Percentiles rank a stretch among this genome's conserved stretches.
Evolutionary conservation across 306 rosid genomes (phyloP).

Genomic region (Vigna hirtella): DNA sequence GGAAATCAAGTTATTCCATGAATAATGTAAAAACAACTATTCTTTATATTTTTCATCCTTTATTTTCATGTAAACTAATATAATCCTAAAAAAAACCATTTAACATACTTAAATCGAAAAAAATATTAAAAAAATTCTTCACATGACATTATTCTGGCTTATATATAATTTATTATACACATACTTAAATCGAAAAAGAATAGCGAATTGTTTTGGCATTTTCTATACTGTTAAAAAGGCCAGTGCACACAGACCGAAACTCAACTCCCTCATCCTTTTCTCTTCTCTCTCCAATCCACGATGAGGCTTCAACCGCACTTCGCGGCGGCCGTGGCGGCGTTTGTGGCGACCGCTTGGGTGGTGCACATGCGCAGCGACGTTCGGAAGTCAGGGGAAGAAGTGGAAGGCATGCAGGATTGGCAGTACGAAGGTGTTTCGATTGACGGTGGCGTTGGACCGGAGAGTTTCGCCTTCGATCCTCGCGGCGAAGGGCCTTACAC

Average conservation of each 20-base stretch:
- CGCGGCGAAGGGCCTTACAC: conserved; percentile 76
- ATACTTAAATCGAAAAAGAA: too few relatives aligned
- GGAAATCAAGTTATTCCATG: too few relatives aligned
- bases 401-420: background rate
- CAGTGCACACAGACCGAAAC: background rate
- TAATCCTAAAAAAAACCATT: too few relatives aligned
- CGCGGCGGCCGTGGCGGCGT: background rate
- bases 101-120: too few relatives aligned
- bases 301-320: conserved; percentile 37
- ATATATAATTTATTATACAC: too few relatives aligned
- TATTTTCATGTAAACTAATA: too few relatives aligned
- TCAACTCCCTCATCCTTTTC: background rate
- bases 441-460: conserved; percentile 63
- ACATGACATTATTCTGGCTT: too few relatives aligned
- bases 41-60: too few relatives aligned
- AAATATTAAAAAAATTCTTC: too few relatives aligned
- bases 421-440: conserved; percentile 51
- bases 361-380: conserved; percentile 15
- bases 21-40: too few relatives aligned
- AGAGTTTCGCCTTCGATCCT: conserved; percentile 70
- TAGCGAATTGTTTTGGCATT: too few relatives aligned
- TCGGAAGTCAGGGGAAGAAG: background rate
- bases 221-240: too few relatives aligned
- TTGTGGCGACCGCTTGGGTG: conserved; percentile 35
- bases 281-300: background rate